Evolutionary conservation across 176 grass and related monocot species (phyloP).

Genomic region (Rhynchospora tenuis): DNA sequence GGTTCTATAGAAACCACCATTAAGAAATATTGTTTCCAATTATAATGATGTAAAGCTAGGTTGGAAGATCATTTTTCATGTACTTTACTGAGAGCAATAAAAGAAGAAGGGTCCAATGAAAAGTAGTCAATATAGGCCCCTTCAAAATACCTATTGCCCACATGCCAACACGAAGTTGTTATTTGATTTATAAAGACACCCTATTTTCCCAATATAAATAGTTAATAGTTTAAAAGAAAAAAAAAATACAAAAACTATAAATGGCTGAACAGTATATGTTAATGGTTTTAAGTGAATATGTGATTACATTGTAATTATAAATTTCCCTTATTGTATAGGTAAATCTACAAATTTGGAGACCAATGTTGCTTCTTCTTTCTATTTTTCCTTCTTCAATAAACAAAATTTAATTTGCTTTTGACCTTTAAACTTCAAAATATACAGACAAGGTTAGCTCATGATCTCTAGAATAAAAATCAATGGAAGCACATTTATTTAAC

Average conservation of each 20-base stretch:
- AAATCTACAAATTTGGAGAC: neutral
- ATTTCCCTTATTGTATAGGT: neutral
- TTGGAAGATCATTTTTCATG: neutral
- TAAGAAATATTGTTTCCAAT: neutral
- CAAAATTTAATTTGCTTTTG: neutral
- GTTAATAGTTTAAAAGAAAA: neutral
- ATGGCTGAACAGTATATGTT: neutral
- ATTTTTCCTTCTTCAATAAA: neutral
- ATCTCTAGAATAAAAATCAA: neutral
- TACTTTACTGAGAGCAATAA: neutral
- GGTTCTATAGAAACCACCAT: neutral
- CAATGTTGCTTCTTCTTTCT: neutral
- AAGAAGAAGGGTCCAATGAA: neutral
- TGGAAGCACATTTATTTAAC: neutral
- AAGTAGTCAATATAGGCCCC: neutral
- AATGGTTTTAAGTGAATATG: neutral
- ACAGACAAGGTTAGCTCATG: neutral
- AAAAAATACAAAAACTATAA: neutral
- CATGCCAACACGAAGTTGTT: neutral
- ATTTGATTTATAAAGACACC: neutral
- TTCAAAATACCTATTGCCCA: neutral
- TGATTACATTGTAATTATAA: neutral
- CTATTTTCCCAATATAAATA: neutral
- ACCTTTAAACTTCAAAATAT: neutral
- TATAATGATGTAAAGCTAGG: neutral